Conservation (phyloP, 1,139 yeast species). For the Arxiozyma heterogenica region DNA sequence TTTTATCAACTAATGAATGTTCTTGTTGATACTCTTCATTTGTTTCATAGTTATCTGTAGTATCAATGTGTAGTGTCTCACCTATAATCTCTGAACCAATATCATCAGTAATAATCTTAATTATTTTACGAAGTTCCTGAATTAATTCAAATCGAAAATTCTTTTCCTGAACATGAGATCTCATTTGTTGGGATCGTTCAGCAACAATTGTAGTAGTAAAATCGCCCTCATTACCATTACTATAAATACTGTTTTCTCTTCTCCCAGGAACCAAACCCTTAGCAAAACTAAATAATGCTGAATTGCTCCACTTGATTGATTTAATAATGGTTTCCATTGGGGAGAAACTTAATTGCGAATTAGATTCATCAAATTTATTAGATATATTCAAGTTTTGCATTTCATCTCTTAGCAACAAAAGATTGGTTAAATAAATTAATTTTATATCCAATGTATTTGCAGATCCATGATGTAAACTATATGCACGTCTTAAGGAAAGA, state of each 20-base stretch:
- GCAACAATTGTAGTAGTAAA: slow-evolving; percentile 7
- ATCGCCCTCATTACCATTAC: not conserved
- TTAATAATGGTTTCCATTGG: slow-evolving; percentile 56
- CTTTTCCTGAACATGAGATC: slow-evolving; percentile 50
- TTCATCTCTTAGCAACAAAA: slow-evolving; percentile 61
- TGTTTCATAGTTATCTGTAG: not conserved
- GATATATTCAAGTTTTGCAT: slow-evolving; percentile 71
- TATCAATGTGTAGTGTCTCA: slow-evolving; percentile 16
- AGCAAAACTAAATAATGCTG: slow-evolving; percentile 9
- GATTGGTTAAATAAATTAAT: slow-evolving; percentile 61
- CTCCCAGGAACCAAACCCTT: slow-evolving; percentile 7
- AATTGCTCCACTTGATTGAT: slow-evolving; percentile 17
- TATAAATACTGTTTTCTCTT: not conserved
- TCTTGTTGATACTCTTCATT: not conserved
- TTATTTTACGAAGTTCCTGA: slow-evolving; percentile 59
- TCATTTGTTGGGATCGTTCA: slow-evolving; percentile 42
- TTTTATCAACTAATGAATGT: slow-evolving; percentile 12
- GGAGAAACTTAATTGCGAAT: slow-evolving; percentile 65
- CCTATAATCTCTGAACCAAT: slow-evolving; percentile 33
- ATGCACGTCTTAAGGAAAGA: slow-evolving; percentile 47
- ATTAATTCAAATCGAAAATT: slow-evolving; percentile 78
- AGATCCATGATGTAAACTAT: slow-evolving; percentile 29
- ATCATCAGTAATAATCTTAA: slow-evolving; percentile 50
- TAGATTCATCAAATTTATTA: slow-evolving; percentile 46
- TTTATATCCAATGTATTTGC: slow-evolving; percentile 43